These are phyloP conservation scores for Gynandropsis gynandra DNA, from an alignment of 345 rosid species.

Conservation along the genomic window DNA sequence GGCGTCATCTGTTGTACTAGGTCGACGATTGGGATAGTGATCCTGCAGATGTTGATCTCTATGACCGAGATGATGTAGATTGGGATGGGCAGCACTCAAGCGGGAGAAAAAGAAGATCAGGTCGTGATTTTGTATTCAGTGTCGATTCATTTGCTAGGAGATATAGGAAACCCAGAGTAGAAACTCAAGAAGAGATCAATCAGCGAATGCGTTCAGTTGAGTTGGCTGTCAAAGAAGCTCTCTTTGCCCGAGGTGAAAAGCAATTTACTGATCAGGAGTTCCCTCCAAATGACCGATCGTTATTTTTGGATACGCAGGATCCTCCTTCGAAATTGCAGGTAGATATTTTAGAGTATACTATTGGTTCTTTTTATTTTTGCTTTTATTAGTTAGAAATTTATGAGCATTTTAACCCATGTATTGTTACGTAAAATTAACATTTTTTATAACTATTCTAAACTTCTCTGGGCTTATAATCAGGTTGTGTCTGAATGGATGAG, in stretches of 20 bases:
- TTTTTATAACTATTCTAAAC: slow-evolving; percentile 19
- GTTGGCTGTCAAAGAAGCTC: slow-evolving; percentile 96
- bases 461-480: slow-evolving; percentile 34
- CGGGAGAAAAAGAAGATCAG: slow-evolving; percentile 86
- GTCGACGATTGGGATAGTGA: slow-evolving; percentile 99
- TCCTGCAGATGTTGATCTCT: slow-evolving; percentile 91
- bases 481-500: slow-evolving; percentile 99
- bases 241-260: slow-evolving; percentile 74
- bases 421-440: slow-evolving; percentile 9
- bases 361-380: slow-evolving; percentile 8
- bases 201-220: slow-evolving; percentile 97
- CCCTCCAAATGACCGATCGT: slow-evolving; percentile 90
- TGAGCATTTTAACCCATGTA: background rate
- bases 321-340: slow-evolving; percentile 95
- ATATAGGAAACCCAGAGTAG: slow-evolving; percentile 89
- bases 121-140: slow-evolving; percentile 66
- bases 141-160: slow-evolving; percentile 89
- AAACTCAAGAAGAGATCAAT: slow-evolving; percentile 88
- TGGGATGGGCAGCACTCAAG: slow-evolving; percentile 99
- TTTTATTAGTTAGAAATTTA: slow-evolving; percentile 14
- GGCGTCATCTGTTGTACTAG: slow-evolving; percentile 34
- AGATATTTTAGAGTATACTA: slow-evolving; percentile 18
- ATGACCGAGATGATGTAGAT: slow-evolving; percentile 94
- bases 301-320: slow-evolving; percentile 69
- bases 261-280: slow-evolving; percentile 95